Percentiles rank a stretch among this genome's conserved stretches.
These are phyloP conservation scores for Lumnitzera littorea DNA, from an alignment of 345 rosid species.

Conservation along the genomic window DNA sequence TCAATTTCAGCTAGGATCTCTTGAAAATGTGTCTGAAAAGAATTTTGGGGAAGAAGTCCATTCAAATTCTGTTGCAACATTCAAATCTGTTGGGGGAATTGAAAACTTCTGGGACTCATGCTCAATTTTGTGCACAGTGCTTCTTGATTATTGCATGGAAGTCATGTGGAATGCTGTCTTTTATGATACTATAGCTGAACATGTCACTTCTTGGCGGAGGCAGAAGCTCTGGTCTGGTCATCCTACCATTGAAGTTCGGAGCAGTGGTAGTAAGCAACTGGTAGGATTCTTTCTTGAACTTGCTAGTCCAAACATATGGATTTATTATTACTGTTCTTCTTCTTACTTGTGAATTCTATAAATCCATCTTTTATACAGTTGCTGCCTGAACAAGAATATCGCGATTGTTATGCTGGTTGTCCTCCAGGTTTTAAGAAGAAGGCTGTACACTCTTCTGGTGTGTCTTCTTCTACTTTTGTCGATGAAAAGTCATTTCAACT, in stretches of 20 bases:
- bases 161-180: slow-evolving; percentile 85
- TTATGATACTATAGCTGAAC: slow-evolving; percentile 53
- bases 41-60: slow-evolving; percentile 14
- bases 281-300: not conserved
- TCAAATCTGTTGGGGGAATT: slow-evolving; percentile 69
- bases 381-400: slow-evolving; percentile 24
- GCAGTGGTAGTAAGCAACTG: slow-evolving; percentile 6
- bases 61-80: slow-evolving; percentile 11
- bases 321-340: too few species aligned
- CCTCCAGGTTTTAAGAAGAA: slow-evolving; percentile 38
- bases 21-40: not conserved
- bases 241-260: slow-evolving; percentile 20
- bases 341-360: too few species aligned
- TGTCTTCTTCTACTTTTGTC: slow-evolving; percentile 10
- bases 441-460: slow-evolving; percentile 9
- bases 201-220: slow-evolving; percentile 57
- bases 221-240: slow-evolving; percentile 53
- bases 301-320: too few species aligned
- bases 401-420: slow-evolving; percentile 25
- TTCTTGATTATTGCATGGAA: slow-evolving; percentile 64
- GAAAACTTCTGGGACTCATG: slow-evolving; percentile 57
- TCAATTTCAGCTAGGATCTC: not conserved
- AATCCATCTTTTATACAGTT: slow-evolving; percentile 32
- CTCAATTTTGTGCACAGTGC: slow-evolving; percentile 49
- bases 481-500: slow-evolving; percentile 21